Evolutionary conservation across 345 rosid genomes (phyloP), one percentile per base, ranked within the genome.

Genomic region (Eutrema yunnanense): DNA sequence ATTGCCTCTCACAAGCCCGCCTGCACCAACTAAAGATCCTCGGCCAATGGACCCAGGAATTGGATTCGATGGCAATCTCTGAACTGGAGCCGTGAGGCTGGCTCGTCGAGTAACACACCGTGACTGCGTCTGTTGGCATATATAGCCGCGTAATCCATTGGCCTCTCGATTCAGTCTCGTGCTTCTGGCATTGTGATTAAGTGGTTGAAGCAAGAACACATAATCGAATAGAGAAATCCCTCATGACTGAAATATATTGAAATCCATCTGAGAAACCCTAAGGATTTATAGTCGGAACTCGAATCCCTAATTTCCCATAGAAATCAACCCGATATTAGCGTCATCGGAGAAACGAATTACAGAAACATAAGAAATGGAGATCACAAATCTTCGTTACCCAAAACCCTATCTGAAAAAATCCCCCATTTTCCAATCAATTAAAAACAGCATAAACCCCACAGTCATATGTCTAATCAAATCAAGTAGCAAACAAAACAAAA

Each of bases 91-190:
- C 65, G 40, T 5, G 75, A 46, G 36, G 30, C 77, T 12, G 82
- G 72, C 36, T 71, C 84, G 40, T 85, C 88, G 8, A 67, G 61
- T 6, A 78, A 67, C 9, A 84, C 48, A 22, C 86, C 86, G 8
- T 27, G 77, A 2, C 80, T 56, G 0, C 87, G 83, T 67, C 92
- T 57, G 3, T 72, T 82, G 43, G 77, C 74, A 40, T 77, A 87
- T 50, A 80, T 49, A 1, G 69, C 75, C 0, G 85, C 82, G 26
- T 86, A 22, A 53, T 94, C 97, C 0, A 88, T 80, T 0, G 87
- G 75, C 69, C 88, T 81, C 16, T 61, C 51, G 30, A 88, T 46
- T 59, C 99, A 79, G 55, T 92, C 96, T 72, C 99, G 85, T 9
- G 96, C 68, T 73, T 88, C 90, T 33, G 84, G 69, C 96, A 90